Evolutionary conservation across 179 eudicot species (phyloP).

Genomic region (Carnegiea gigantea): DNA sequence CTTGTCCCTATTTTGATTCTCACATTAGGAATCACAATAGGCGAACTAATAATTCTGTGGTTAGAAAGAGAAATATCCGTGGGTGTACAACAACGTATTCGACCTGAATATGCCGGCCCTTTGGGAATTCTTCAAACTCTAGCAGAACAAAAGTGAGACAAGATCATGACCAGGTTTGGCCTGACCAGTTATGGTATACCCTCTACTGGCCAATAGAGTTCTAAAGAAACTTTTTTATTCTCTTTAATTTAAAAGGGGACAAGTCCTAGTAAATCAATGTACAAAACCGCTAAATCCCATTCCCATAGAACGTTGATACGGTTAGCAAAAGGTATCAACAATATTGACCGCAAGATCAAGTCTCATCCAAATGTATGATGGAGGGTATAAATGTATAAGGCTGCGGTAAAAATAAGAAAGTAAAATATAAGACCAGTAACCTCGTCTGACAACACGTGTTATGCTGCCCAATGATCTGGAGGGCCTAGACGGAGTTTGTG

Average conservation of each 20-base stretch:
- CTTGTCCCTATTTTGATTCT: no score
- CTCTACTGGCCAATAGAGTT: neutral
- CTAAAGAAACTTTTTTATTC: no score
- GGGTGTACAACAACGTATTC: neutral
- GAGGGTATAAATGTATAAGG: neutral
- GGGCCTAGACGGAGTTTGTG: conserved; percentile 32
- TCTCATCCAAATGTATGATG: neutral
- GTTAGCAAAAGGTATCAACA: neutral
- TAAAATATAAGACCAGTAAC: conserved; percentile 14
- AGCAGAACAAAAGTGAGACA: neutral
- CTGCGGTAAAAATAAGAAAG: neutral
- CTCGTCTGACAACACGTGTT: conserved; percentile 35
- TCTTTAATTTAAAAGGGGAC: no score
- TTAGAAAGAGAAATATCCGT: no score
- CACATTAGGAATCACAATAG: no score
- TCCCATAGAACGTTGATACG: neutral
- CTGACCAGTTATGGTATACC: neutral
- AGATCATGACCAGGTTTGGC: neutral
- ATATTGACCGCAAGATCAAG: neutral
- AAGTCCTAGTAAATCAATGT: neutral
- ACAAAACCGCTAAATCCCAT: neutral
- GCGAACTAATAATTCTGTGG: no score
- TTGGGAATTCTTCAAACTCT: no score
- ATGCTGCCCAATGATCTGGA: conserved; percentile 26
- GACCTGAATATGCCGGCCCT: neutral